These are phyloP conservation scores for Claviceps purpurea DNA, from an alignment of 2,329 filamentous ascomycete genomes.

Conservation along the genomic window DNA sequence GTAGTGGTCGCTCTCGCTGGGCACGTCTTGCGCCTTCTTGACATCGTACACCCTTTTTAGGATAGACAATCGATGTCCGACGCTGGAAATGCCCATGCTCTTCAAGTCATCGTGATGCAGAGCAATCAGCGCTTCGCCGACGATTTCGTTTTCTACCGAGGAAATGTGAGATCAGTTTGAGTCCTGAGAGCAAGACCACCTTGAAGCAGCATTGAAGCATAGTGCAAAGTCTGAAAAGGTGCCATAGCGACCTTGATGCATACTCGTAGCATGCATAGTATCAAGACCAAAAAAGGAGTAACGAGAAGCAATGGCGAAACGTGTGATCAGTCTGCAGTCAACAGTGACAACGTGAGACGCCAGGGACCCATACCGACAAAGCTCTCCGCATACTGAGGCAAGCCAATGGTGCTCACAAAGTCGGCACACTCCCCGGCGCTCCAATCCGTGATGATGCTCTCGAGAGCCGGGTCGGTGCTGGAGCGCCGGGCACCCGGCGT, in stretches of 20 bases:
- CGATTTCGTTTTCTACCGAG: slow-evolving; percentile 73
- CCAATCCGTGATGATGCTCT: slow-evolving; percentile 69
- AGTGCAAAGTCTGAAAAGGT: no score
- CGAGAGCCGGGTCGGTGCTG: slow-evolving; percentile 53
- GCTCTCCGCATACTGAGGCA: slow-evolving; percentile 68
- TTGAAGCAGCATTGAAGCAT: no score
- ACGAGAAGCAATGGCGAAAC: no score
- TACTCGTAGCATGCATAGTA: no score
- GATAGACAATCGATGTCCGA: slow-evolving; percentile 88
- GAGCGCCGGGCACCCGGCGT: slow-evolving; percentile 60
- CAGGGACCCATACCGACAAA: slow-evolving; percentile 56
- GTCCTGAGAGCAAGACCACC: background rate
- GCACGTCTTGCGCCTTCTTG: slow-evolving; percentile 86
- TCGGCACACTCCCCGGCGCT: slow-evolving; percentile 79
- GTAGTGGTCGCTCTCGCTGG: slow-evolving; percentile 86
- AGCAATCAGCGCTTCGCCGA: slow-evolving; percentile 79
- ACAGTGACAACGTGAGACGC: slow-evolving; percentile 9
- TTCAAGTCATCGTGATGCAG: slow-evolving; percentile 88
- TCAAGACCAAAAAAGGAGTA: no score
- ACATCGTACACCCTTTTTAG: slow-evolving; percentile 93
- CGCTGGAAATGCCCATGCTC: slow-evolving; percentile 84
- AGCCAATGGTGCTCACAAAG: slow-evolving; percentile 66
- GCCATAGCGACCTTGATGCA: no score
- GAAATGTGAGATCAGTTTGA: slow-evolving; percentile 7
- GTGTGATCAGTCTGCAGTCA: background rate